phyloP scores from a whole-genome alignment of 768 basidiomycete genomes.

The Stropharia rugosoannulata region DNA sequence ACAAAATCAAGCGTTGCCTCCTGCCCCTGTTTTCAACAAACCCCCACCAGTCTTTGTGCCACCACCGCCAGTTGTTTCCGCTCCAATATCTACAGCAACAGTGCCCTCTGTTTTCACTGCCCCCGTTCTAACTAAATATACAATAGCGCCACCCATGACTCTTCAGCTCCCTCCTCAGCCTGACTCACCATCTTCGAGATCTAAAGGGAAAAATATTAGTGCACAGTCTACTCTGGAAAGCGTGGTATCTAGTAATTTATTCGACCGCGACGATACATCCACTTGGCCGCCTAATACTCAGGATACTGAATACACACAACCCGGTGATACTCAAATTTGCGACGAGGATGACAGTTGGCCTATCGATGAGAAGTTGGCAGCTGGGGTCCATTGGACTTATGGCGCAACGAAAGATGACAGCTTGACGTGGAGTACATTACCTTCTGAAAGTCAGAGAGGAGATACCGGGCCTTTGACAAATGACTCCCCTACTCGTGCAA shows the following conservation, averaged over 20 bases:
- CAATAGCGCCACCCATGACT: slow-evolving; percentile 41
- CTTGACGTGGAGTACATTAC: slow-evolving; percentile 73
- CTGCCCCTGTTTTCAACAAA: slow-evolving; percentile 61
- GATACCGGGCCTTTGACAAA: slow-evolving; percentile 34
- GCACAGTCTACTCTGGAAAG: slow-evolving; percentile 57
- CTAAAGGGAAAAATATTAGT: slow-evolving; percentile 31
- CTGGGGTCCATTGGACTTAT: slow-evolving; percentile 62
- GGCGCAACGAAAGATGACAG: slow-evolving; percentile 62
- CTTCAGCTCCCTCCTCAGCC: slow-evolving; percentile 39
- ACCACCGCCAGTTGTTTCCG: slow-evolving; percentile 27
- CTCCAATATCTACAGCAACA: slow-evolving; percentile 13
- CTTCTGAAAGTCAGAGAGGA: slow-evolving; percentile 53
- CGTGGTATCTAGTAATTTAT: slow-evolving; percentile 46
- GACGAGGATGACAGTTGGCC: slow-evolving; percentile 80
- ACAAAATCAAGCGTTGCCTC: slow-evolving; percentile 29
- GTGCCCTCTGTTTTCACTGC: slow-evolving; percentile 15
- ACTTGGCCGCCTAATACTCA: slow-evolving; percentile 63
- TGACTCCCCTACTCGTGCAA: slow-evolving; percentile 14
- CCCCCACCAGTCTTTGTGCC: slow-evolving; percentile 51
- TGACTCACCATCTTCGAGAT: slow-evolving; percentile 24
- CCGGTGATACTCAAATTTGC: slow-evolving; percentile 26
- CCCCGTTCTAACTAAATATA: slow-evolving; percentile 17
- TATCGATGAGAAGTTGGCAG: slow-evolving; percentile 60
- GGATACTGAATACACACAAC: slow-evolving; percentile 51
- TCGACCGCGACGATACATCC: slow-evolving; percentile 44